Conservation (phyloP, 148 eudicot species). For the Rhododendron simsii region DNA sequence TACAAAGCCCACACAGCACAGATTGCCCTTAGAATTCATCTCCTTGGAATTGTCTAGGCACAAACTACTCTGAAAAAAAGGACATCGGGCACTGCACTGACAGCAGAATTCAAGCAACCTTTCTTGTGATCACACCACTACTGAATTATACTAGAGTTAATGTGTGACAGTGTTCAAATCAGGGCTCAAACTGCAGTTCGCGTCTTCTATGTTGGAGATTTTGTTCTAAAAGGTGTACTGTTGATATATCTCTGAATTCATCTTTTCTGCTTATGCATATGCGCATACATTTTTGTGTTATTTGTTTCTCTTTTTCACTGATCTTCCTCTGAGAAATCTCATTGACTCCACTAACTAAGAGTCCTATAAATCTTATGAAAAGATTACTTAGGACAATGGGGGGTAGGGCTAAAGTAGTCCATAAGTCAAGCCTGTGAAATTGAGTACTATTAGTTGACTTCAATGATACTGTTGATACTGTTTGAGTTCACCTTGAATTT, state of each 20-base stretch:
- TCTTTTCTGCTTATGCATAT: neutral
- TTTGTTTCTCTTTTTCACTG: neutral
- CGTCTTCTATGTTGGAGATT: conserved; percentile 63
- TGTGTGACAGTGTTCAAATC: too few species aligned
- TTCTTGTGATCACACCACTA: too few species aligned
- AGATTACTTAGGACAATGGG: neutral
- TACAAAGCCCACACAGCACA: too few species aligned
- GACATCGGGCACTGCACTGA: too few species aligned
- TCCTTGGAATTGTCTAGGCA: too few species aligned
- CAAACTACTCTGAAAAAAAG: too few species aligned
- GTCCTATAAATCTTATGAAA: neutral
- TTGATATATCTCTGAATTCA: neutral
- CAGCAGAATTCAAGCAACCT: too few species aligned
- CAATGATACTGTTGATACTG: neutral
- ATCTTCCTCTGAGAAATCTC: neutral
- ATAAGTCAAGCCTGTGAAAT: neutral
- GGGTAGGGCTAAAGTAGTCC: neutral
- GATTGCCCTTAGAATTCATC: too few species aligned
- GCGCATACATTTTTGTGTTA: neutral
- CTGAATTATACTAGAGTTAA: too few species aligned
- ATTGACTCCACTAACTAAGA: neutral
- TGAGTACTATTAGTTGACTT: neutral
- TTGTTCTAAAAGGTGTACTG: conserved; percentile 71
- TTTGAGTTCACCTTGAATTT: neutral
- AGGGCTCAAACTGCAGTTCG: too few species aligned